These are phyloP conservation scores for Oryza punctata DNA, from an alignment of 176 grass and related monocot species.

Conservation along the genomic window DNA sequence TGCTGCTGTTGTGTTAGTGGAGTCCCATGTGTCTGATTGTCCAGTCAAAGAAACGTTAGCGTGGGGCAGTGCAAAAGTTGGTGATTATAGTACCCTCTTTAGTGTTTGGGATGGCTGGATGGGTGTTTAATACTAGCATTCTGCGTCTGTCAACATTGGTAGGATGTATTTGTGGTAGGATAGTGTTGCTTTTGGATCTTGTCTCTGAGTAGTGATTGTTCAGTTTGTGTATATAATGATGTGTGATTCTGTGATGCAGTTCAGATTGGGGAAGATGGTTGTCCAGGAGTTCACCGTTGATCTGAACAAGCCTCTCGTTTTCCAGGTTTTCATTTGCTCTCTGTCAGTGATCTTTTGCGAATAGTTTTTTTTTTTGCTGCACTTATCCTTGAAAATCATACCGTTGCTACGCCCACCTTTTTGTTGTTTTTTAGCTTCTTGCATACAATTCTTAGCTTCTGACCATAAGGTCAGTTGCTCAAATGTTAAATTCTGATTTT, in stretches of 20 bases:
- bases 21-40: conserved; percentile 34
- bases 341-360: background rate
- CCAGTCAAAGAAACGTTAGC: background rate
- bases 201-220: background rate
- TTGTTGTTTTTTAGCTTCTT: background rate
- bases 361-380: background rate
- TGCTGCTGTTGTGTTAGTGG: background rate
- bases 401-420: background rate
- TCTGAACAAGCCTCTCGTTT: conserved; percentile 93
- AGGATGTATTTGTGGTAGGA: background rate
- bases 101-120: background rate
- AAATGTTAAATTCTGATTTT: background rate
- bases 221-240: background rate
- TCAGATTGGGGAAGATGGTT: conserved; percentile 60
- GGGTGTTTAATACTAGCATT: background rate
- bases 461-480: background rate
- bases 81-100: conserved; percentile 9
- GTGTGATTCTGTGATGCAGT: conserved; percentile 22
- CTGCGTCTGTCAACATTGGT: background rate
- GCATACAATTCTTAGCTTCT: background rate
- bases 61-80: conserved; percentile 10
- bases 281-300: conserved; percentile 80
- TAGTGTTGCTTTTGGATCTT: background rate
- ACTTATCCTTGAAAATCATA: background rate
- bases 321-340: conserved; percentile 59